phyloP scores from a whole-genome alignment of 2,329 filamentous ascomycete genomes.

The Bipolaris oryzae region DNA sequence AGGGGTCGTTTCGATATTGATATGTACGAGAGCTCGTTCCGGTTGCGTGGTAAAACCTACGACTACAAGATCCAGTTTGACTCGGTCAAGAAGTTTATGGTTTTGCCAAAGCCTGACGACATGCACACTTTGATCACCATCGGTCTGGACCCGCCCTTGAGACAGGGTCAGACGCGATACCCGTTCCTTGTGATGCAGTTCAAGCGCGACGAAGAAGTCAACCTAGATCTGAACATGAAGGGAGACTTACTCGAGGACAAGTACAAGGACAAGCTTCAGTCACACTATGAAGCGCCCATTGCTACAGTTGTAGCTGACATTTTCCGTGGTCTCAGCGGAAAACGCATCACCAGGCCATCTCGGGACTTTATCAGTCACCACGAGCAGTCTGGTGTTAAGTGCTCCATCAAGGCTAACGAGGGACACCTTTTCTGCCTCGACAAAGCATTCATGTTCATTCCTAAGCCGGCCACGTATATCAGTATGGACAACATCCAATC shows the following conservation, averaged over 20 bases:
- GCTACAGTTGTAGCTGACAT: conserved; percentile 94
- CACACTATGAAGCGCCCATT: conserved; percentile 86
- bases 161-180: conserved; percentile 96
- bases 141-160: conserved; percentile 89
- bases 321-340: conserved; percentile 90
- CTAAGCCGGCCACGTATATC: conserved; percentile 96
- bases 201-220: conserved; percentile 96
- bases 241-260: conserved; percentile 82
- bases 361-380: conserved; percentile 96
- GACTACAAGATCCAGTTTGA: conserved; percentile 99
- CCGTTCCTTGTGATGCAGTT: conserved; percentile 99
- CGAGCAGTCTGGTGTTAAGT: conserved; percentile 94
- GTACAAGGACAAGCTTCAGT: conserved; percentile 87
- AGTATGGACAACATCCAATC: conserved; percentile 90
- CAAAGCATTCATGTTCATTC: conserved; percentile 98
- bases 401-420: conserved; percentile 99
- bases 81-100: conserved; percentile 97
- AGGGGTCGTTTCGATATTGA: conserved; percentile 99
- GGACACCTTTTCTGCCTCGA: conserved; percentile 96
- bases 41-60: conserved; percentile 96
- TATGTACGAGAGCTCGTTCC: conserved; percentile 98
- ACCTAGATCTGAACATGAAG: conserved; percentile 93
- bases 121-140: conserved; percentile 94
- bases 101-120: conserved; percentile 98
- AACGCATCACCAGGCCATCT: conserved; percentile 91